These are phyloP conservation scores for Calycina herbarum DNA, from an alignment of 2,329 filamentous ascomycete species.

Conservation along the genomic window DNA sequence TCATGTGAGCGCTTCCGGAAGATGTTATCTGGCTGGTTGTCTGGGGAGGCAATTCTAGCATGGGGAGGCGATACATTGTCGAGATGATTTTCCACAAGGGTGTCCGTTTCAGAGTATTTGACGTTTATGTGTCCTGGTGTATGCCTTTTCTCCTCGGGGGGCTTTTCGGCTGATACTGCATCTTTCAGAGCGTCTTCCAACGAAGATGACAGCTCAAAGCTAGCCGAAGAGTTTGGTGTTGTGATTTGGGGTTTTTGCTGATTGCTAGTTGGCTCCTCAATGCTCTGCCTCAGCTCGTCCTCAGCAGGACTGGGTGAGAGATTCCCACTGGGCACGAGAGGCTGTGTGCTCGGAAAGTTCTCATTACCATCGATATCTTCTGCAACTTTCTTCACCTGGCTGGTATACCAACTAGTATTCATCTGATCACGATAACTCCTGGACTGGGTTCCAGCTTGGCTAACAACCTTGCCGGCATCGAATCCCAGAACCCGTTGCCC, in stretches of 20 bases:
- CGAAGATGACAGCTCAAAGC: constrained; percentile 37
- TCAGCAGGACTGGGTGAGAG: constrained; percentile 10
- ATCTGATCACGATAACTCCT: constrained; percentile 79
- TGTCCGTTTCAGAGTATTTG: background rate
- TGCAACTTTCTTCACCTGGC: constrained; percentile 57
- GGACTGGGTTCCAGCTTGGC: constrained; percentile 60
- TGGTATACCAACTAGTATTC: constrained; percentile 78
- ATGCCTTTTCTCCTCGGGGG: background rate
- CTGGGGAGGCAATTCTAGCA: background rate
- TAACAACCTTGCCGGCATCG: constrained; percentile 62
- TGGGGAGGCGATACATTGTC: background rate
- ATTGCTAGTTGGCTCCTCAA: constrained; percentile 8
- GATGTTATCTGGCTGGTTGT: background rate
- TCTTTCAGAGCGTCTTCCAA: constrained; percentile 37
- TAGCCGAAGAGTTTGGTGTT: constrained; percentile 25
- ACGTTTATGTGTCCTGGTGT: background rate
- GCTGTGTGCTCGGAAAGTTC: constrained; percentile 32
- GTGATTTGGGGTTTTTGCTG: constrained; percentile 12
- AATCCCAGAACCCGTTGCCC: constrained; percentile 75
- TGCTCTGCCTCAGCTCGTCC: constrained; percentile 12
- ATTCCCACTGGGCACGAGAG: constrained; percentile 19
- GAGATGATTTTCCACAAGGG: background rate
- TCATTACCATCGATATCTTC: constrained; percentile 44
- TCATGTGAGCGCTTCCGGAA: constrained; percentile 22
- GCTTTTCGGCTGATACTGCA: constrained; percentile 15